Evolutionary conservation across 2,329 filamentous ascomycete species (phyloP).

Genomic region (Trichoderma oligosporum): DNA sequence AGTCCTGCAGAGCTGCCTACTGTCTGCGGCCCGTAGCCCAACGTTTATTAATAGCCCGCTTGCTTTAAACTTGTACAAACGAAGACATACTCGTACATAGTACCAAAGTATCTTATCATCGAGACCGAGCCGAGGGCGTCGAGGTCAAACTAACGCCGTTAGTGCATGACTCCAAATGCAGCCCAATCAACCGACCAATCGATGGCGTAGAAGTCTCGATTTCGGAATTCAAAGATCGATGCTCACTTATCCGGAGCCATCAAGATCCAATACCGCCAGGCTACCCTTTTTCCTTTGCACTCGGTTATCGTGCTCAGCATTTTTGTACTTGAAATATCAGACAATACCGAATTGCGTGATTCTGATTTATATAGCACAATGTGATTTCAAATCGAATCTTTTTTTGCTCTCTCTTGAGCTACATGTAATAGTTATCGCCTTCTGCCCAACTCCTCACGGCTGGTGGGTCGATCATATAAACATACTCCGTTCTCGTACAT

Average conservation of each 20-base stretch:
- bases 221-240: constrained; percentile 18
- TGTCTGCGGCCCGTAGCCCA: constrained; percentile 12
- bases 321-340: background rate
- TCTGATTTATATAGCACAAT: too few relatives aligned
- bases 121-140: background rate
- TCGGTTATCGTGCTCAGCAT: background rate
- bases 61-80: too few relatives aligned
- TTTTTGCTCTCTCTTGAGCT: too few relatives aligned
- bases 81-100: background rate
- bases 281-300: background rate
- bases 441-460: constrained; percentile 1
- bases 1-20: constrained; percentile 14
- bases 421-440: background rate
- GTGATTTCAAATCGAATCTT: too few relatives aligned
- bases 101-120: background rate
- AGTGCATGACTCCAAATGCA: constrained; percentile 15
- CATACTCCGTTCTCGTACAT: background rate
- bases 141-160: constrained; percentile 7
- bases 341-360: background rate
- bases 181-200: constrained; percentile 10
- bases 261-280: background rate
- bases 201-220: background rate
- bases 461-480: constrained; percentile 14
- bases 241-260: background rate
- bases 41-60: too few relatives aligned